These are phyloP conservation scores for Cicer arietinum DNA, from an alignment of 306 rosid genomes.

Conservation along the genomic window DNA sequence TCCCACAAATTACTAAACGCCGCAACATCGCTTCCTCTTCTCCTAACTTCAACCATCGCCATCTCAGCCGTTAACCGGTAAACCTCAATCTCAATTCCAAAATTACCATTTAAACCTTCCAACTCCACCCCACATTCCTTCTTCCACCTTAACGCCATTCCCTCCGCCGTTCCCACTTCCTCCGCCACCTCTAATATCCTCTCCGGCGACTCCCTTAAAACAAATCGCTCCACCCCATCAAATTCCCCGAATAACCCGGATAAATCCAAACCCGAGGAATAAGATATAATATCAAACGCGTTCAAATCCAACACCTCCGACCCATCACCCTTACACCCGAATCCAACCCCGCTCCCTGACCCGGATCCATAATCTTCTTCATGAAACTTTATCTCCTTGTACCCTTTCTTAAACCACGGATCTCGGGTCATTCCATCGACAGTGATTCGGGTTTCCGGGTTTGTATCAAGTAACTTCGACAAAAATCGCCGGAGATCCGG, in stretches of 20 bases:
- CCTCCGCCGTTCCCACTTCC: slow-evolving; percentile 41
- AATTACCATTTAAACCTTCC: slow-evolving; percentile 45
- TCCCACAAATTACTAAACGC: slow-evolving; percentile 39
- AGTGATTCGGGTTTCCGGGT: slow-evolving; percentile 55
- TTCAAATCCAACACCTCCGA: slow-evolving; percentile 39
- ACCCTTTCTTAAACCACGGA: slow-evolving; percentile 54
- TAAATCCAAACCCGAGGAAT: slow-evolving; percentile 52
- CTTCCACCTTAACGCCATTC: slow-evolving; percentile 47
- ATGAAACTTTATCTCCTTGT: slow-evolving; percentile 39
- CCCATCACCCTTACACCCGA: slow-evolving; percentile 18
- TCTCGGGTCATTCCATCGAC: slow-evolving; percentile 50
- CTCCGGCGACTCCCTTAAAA: slow-evolving; percentile 36
- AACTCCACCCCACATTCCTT: slow-evolving; percentile 53
- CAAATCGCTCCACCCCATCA: slow-evolving; percentile 36
- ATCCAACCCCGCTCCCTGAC: background rate
- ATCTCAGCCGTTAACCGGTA: slow-evolving; percentile 46
- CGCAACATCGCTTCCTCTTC: slow-evolving; percentile 25
- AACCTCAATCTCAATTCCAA: slow-evolving; percentile 45
- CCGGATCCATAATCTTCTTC: slow-evolving; percentile 36
- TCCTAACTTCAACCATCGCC: slow-evolving; percentile 44
- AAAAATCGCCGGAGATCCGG: slow-evolving; percentile 48
- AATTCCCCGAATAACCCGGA: slow-evolving; percentile 44
- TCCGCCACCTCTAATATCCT: slow-evolving; percentile 41
- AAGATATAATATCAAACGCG: slow-evolving; percentile 52
- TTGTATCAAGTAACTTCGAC: slow-evolving; percentile 40